Evolutionary conservation across 2,329 filamentous ascomycete genomes (phyloP).

Genomic region (Alternaria solani): DNA sequence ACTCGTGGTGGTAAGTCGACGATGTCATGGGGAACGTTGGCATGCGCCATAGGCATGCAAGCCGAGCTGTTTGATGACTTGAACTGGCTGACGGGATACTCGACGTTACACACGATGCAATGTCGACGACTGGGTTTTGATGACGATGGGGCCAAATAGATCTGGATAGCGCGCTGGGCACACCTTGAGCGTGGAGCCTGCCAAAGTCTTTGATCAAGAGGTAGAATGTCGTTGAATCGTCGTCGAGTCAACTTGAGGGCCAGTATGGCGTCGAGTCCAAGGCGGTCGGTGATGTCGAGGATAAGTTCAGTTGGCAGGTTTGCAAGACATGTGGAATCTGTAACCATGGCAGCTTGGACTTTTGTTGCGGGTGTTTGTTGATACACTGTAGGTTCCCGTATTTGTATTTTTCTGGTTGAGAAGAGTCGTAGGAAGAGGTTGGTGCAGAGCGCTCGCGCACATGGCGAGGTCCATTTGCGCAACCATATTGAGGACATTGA

Average conservation of each 20-base stretch:
- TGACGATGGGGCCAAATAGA: constrained; percentile 29
- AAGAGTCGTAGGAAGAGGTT: background rate
- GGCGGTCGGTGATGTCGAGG: constrained; percentile 46
- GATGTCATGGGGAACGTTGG: constrained; percentile 23
- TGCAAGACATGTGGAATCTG: constrained; percentile 22
- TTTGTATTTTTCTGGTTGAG: background rate
- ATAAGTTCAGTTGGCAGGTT: constrained; percentile 53
- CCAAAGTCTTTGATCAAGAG: constrained; percentile 23
- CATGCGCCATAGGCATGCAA: constrained; percentile 22
- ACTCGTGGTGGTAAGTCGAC: constrained; percentile 41
- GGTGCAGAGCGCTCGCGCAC: background rate
- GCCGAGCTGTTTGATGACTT: constrained; percentile 40
- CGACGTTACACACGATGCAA: constrained; percentile 44
- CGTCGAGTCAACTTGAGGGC: constrained; percentile 50
- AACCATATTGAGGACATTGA: constrained; percentile 5
- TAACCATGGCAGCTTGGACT: constrained; percentile 12
- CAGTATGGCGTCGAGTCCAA: constrained; percentile 49
- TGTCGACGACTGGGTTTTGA: constrained; percentile 25
- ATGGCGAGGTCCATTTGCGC: background rate
- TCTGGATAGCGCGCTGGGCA: constrained; percentile 39
- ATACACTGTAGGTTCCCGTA: background rate
- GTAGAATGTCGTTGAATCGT: constrained; percentile 39
- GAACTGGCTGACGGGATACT: constrained; percentile 43
- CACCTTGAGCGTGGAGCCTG: constrained; percentile 34
- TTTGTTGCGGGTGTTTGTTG: background rate